A percentile compares a stretch with the other conserved stretches of the same genome.
These are phyloP conservation scores for Ochromonas danica DNA, from an alignment of 108 stramenopile species.

Conservation along the genomic window DNA sequence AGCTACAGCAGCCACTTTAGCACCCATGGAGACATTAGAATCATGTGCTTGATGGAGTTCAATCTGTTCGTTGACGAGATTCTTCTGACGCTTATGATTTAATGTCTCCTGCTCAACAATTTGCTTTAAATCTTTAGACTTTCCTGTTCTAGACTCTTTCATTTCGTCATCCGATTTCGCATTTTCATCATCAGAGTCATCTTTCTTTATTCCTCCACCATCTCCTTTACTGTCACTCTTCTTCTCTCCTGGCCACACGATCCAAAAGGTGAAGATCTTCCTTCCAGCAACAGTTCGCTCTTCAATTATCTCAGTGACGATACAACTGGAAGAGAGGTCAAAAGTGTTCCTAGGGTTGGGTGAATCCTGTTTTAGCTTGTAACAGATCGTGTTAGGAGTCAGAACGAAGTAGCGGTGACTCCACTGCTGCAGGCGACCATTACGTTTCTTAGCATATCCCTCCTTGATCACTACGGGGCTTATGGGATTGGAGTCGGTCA, in stretches of 20 bases:
- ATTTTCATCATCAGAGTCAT: slow-evolving; percentile 24
- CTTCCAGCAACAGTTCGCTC: neutral
- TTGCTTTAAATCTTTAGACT: slow-evolving; percentile 20
- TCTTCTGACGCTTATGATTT: neutral
- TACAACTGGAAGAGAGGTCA: slow-evolving; percentile 7
- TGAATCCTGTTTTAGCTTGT: slow-evolving; percentile 18
- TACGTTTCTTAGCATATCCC: slow-evolving; percentile 20
- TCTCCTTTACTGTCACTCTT: neutral
- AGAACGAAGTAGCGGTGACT: slow-evolving; percentile 4
- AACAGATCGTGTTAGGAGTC: neutral
- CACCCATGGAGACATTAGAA: neutral
- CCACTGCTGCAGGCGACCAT: slow-evolving; percentile 21
- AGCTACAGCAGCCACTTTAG: slow-evolving; percentile 30
- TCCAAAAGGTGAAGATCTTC: slow-evolving; percentile 25
- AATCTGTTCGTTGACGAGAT: slow-evolving; percentile 21
- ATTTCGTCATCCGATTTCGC: neutral
- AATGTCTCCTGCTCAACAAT: slow-evolving; percentile 7
- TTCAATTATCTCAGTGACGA: slow-evolving; percentile 6
- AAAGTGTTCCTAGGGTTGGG: neutral
- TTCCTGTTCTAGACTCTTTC: neutral
- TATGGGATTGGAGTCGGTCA: neutral
- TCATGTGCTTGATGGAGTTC: slow-evolving; percentile 25
- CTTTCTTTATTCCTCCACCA: neutral
- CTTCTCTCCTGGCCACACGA: slow-evolving; percentile 28
- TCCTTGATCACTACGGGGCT: slow-evolving; percentile 1